Evolutionary conservation across 768 basidiomycete genomes (phyloP).

Genomic region (Serpula lacrymans): DNA sequence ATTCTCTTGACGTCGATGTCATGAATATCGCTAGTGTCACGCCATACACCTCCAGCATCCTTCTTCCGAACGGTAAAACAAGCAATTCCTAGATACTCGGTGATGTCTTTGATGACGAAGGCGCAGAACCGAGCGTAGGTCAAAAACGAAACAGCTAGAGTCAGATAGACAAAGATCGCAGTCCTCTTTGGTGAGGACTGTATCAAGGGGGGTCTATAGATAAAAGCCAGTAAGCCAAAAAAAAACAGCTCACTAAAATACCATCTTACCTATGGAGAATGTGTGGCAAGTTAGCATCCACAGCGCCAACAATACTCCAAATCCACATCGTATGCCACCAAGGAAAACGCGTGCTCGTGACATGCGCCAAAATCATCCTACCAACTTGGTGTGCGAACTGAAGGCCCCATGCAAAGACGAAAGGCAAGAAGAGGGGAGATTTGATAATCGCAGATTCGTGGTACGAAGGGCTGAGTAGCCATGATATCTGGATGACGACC

Average conservation of each 20-base stretch:
- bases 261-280: constrained; percentile 61
- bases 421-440: constrained; percentile 79
- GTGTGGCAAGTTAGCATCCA: constrained; percentile 79
- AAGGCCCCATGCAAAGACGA: constrained; percentile 90
- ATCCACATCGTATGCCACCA: constrained; percentile 86
- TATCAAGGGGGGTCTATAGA: constrained; percentile 60
- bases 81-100: constrained; percentile 88
- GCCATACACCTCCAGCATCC: constrained; percentile 67
- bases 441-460: constrained; percentile 67
- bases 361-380: constrained; percentile 89
- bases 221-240: constrained; percentile 10
- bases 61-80: constrained; percentile 91
- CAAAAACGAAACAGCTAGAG: constrained; percentile 63
- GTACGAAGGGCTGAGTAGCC: constrained; percentile 71
- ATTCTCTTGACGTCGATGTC: no score
- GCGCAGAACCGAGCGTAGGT: constrained; percentile 76
- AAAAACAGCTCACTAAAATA: constrained; percentile 2
- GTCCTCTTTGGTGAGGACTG: constrained; percentile 64
- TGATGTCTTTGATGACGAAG: constrained; percentile 84
- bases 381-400: constrained; percentile 91
- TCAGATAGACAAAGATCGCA: constrained; percentile 68
- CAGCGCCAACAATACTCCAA: constrained; percentile 69
- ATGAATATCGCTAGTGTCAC: constrained; percentile 27
- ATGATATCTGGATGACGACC: constrained; percentile 67
- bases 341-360: constrained; percentile 82